Conservation (phyloP, 257 asterid genomes). For the Asclepias syriaca region DNA sequence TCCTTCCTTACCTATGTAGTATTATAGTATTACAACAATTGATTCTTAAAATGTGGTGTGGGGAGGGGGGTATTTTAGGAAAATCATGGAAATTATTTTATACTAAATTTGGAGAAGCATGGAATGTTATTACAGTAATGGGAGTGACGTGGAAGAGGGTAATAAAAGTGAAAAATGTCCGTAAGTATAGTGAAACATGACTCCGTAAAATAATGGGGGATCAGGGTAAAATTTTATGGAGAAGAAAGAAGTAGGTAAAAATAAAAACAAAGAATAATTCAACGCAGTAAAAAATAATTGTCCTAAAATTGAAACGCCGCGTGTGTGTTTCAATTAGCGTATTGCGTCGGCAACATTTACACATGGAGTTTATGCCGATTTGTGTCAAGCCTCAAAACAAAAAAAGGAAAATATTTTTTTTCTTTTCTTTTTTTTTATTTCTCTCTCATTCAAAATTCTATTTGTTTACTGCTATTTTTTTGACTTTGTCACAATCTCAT, state of each 20-base stretch:
- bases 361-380: slow-evolving; percentile 8
- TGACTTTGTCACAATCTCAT: neutral
- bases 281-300: neutral
- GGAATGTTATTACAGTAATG: neutral
- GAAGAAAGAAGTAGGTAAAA: too few species aligned
- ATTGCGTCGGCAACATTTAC: slow-evolving; percentile 3
- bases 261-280: neutral
- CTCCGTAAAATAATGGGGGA: too few species aligned
- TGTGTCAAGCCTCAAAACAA: too few species aligned
- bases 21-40: too few species aligned
- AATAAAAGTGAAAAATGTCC: too few species aligned
- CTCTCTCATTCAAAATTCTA: too few species aligned
- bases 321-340: neutral
- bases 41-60: too few species aligned
- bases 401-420: neutral
- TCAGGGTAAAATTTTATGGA: too few species aligned
- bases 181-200: too few species aligned
- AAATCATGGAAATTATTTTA: too few species aligned
- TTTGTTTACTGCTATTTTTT: neutral
- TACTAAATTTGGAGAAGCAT: neutral
- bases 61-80: too few species aligned
- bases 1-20: neutral
- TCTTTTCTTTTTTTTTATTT: neutral
- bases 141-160: too few species aligned
- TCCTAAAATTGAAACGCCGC: neutral